Evolutionary conservation across 1,139 yeast genomes (phyloP).

Genomic region (Hanseniaspora sp.): DNA sequence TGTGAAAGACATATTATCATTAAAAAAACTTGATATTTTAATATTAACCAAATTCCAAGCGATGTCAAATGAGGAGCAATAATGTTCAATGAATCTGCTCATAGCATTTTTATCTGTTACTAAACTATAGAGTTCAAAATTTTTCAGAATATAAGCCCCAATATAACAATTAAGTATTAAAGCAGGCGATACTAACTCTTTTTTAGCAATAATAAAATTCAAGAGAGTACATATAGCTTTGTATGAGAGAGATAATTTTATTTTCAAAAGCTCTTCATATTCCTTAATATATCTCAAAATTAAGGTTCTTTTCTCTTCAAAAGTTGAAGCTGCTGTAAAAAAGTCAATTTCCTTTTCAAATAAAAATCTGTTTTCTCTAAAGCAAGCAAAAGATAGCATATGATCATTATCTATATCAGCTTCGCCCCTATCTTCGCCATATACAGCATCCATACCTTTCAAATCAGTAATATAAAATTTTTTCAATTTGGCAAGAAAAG

Average conservation of each 20-base stretch:
- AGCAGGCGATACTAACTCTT: background rate
- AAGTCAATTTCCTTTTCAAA: conserved; percentile 1
- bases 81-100: conserved; percentile 7
- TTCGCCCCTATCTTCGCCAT: background rate
- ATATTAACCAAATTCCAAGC: background rate
- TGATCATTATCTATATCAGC: background rate
- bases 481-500: conserved; percentile 1
- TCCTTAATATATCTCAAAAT: background rate
- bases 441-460: conserved; percentile 7
- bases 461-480: conserved; percentile 3
- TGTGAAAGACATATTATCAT: background rate
- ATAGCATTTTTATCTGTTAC: conserved; percentile 4
- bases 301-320: conserved; percentile 4
- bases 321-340: background rate
- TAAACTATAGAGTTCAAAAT: conserved; percentile 7
- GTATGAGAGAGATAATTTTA: background rate
- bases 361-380: background rate
- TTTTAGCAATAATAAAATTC: background rate
- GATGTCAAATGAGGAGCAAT: conserved; percentile 3
- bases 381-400: background rate
- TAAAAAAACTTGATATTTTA: too few relatives aligned
- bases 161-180: conserved; percentile 7
- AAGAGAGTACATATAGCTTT: background rate
- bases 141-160: conserved; percentile 1
- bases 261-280: background rate